Evolutionary conservation across 805 yeast species (phyloP).

Genomic region (Millerago galiae): DNA sequence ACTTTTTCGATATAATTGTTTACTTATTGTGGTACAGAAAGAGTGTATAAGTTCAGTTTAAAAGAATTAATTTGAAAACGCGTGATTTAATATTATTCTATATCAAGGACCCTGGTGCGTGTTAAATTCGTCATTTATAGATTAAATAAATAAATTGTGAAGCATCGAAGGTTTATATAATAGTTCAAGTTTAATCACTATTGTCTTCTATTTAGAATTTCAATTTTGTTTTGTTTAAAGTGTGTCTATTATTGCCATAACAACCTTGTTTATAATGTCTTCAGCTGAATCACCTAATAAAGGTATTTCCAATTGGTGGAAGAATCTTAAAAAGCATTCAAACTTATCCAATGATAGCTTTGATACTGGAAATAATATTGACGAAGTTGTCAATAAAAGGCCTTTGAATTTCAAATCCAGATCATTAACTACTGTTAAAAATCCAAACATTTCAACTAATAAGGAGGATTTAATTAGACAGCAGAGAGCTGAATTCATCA

Average conservation of each 20-base stretch:
- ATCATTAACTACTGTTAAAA: slow-evolving; percentile 25
- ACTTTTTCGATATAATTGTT: background rate
- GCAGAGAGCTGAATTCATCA: slow-evolving; percentile 33
- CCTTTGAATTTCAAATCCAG: slow-evolving; percentile 32
- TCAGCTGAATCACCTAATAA: slow-evolving; percentile 28
- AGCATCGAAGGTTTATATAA: too few species aligned
- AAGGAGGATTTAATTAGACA: slow-evolving; percentile 23
- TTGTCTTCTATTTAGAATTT: too few species aligned
- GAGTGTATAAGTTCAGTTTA: too few species aligned
- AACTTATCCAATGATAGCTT: slow-evolving; percentile 19
- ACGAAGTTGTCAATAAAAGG: slow-evolving; percentile 16
- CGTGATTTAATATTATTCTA: background rate
- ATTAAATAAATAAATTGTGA: too few species aligned
- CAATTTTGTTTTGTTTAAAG: too few species aligned
- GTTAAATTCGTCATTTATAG: background rate
- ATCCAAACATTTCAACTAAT: background rate
- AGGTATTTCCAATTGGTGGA: slow-evolving; percentile 36
- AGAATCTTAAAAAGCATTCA: slow-evolving; percentile 28
- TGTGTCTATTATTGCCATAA: background rate
- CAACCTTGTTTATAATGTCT: slow-evolving; percentile 10
- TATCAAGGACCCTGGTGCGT: background rate
- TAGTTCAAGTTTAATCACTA: too few species aligned
- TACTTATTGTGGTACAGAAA: background rate
- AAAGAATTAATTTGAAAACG: background rate
- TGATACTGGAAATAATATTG: slow-evolving; percentile 8